Percentiles rank a stretch among this genome's conserved stretches.
phyloP scores from a whole-genome alignment of 1,139 yeast genomes.

The Debaryomyces sp. region DNA sequence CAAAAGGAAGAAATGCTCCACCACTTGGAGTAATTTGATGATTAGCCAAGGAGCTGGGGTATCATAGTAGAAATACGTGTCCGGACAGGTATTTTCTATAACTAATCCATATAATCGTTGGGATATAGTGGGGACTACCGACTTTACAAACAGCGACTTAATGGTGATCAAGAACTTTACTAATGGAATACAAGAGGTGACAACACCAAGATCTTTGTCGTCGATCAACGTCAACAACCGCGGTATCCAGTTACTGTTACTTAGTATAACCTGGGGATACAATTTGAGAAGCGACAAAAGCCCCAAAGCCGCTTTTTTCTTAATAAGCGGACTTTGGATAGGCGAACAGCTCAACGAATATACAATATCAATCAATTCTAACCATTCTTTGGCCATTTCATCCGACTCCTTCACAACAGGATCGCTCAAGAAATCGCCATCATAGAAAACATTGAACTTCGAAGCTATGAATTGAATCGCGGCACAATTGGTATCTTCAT shows the following conservation, averaged over 20 bases:
- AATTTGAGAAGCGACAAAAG: slow-evolving; percentile 52
- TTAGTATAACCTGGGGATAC: slow-evolving; percentile 39
- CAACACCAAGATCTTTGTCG: slow-evolving; percentile 67
- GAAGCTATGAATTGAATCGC: slow-evolving; percentile 73
- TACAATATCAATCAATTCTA: slow-evolving; percentile 61
- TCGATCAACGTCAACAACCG: slow-evolving; percentile 68
- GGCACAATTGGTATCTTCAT: slow-evolving; percentile 65
- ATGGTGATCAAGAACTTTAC: slow-evolving; percentile 60
- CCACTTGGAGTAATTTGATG: slow-evolving; percentile 62
- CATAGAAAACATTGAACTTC: slow-evolving; percentile 47
- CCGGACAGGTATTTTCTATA: slow-evolving; percentile 53
- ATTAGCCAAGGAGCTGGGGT: slow-evolving; percentile 89
- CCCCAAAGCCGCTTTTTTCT: slow-evolving; percentile 74
- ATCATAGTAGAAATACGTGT: slow-evolving; percentile 66
- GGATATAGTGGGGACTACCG: slow-evolving; percentile 62
- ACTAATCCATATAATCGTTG: slow-evolving; percentile 54
- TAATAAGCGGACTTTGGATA: slow-evolving; percentile 55
- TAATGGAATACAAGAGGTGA: slow-evolving; percentile 66
- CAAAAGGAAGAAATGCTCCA: slow-evolving; percentile 42
- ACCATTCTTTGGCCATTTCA: slow-evolving; percentile 38
- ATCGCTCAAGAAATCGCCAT: slow-evolving; percentile 17
- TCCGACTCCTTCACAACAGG: slow-evolving; percentile 20
- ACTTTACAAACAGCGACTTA: slow-evolving; percentile 53
- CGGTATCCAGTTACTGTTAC: slow-evolving; percentile 68
- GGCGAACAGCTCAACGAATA: slow-evolving; percentile 79